These are phyloP conservation scores for Ambrosiella cleistominuta DNA, from an alignment of 2,329 filamentous ascomycete genomes.

Conservation along the genomic window DNA sequence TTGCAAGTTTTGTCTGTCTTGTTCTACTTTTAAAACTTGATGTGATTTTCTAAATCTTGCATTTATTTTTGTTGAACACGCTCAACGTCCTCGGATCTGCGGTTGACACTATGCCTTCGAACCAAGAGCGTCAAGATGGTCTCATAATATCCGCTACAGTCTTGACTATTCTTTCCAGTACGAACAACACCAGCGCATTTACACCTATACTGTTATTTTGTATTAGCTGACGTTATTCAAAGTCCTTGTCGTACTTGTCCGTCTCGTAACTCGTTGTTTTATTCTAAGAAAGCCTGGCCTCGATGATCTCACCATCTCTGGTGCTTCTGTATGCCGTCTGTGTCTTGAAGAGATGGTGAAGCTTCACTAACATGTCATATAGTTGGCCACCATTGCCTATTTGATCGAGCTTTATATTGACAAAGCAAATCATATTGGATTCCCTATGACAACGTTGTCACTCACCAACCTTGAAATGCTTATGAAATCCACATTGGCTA, in stretches of 20 bases:
- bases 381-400: conserved; percentile 13
- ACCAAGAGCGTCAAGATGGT: conserved; percentile 15
- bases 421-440: conserved; percentile 15
- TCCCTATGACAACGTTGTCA: conserved; percentile 13
- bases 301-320: conserved; percentile 15
- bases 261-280: conserved; percentile 12
- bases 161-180: conserved; percentile 14
- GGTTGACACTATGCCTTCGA: conserved; percentile 12
- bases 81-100: too few relatives aligned
- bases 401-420: conserved; percentile 14
- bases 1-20: neutral
- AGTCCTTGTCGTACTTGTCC: conserved; percentile 14
- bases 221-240: neutral
- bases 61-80: neutral
- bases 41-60: neutral
- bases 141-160: conserved; percentile 14
- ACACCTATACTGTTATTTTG: neutral
- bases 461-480: conserved; percentile 15
- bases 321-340: conserved; percentile 12
- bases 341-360: neutral
- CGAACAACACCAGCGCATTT: neutral
- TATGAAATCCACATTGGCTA: conserved; percentile 19
- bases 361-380: neutral
- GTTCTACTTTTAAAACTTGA: neutral
- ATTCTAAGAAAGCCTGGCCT: conserved; percentile 15